Evolutionary conservation across 2,329 filamentous ascomycete genomes (phyloP), one percentile per base, ranked within the genome.

Genomic region (Pseudocercospora macadamiae): DNA sequence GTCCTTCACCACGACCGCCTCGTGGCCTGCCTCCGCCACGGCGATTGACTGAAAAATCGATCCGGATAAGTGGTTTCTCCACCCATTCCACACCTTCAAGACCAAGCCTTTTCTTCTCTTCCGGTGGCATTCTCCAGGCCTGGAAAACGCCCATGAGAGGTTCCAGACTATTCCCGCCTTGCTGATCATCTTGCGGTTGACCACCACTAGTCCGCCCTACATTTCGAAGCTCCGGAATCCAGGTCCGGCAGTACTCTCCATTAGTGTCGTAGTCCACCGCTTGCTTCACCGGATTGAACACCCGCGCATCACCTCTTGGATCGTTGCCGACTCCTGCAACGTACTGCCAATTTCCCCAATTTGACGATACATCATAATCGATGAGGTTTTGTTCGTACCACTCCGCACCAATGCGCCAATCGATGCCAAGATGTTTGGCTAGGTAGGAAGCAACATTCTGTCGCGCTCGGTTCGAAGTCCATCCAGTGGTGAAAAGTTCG

Each of bases 211-310:
- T 48, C 26, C 60, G 54, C 2, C 70, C 75, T 0, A 91, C 73
- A 0, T 76, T 71, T 1, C 81, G 77, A 23, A 91, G 70, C 70
- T 93, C 90, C 0, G 84, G 83, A 0, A 93, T 79, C 90, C 90
- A 93, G 2, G 82, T 78, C n/a, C 84, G 83, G 7, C 91, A 85
- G 64, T 91, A 93, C 5, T 81, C 76, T 2, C 88, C 90, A 0
- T 85, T 76, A 2, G 81, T 80, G 70, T 93, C 90, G 68, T 93
- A 93, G 63, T 92, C 89, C 42, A 89, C 84, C 0, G 86, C 88
- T 71, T 93, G 90, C 72, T 93, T 93, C 49, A 93, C 85, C 0
- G 89, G 89, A 68, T 93, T 93, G 79, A 93, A 93, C 12, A 89
- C 83, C n/a, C 90, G 80, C 0, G 84, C 83, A 64, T 89, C 84